Evolutionary conservation across 306 rosid species (phyloP), one percentile per base, ranked within the genome.

Genomic region (Neltuma alba): DNA sequence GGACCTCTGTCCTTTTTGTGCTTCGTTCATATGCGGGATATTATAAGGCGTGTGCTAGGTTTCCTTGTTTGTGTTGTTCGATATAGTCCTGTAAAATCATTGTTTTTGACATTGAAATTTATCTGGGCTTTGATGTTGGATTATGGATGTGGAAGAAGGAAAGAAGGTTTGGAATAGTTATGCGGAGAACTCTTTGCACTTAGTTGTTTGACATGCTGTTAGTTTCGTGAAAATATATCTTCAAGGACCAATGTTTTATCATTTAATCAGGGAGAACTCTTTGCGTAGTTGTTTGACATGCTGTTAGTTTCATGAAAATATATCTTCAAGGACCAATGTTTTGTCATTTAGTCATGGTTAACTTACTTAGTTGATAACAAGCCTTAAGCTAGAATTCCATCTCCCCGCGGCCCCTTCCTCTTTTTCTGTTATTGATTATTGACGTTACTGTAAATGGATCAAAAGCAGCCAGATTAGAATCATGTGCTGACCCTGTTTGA

Each of bases 221-320:
- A n/a, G 36, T 61, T 70, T 58, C n/a, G 1, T 78, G 78, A 54
- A 69, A 47, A 69, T 66, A 30, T 55, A 28, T 79, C 45, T 73
- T 76, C 70, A 8, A 30, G 16, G 21, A 37, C 68, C 69, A 23
- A 7, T 31, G n/a, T 60, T 62, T 31, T 15, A 42, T 66, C 14
- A 18, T 72, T 40, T 52, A 25, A 38, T 50, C 3, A 0, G 69
- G 61, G 69, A 48, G 13, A 82, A 71, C 10, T 52, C 27, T 68
- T 2, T 42, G 48, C 27, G 54, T 68, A 62, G 31, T 70, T 68
- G 75, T 52, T 75, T 75, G 79, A 34, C 76, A 25, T 44, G 12
- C 14, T 36, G 23, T 65, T 31, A n/a, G 36, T 61, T 70, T 58
- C n/a, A 1, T 78, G 78, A 54, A 69, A 47, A 69, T 66, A 30